phyloP scores from a whole-genome alignment of 2,329 filamentous ascomycete genomes.

The Exophiala spinifera region DNA sequence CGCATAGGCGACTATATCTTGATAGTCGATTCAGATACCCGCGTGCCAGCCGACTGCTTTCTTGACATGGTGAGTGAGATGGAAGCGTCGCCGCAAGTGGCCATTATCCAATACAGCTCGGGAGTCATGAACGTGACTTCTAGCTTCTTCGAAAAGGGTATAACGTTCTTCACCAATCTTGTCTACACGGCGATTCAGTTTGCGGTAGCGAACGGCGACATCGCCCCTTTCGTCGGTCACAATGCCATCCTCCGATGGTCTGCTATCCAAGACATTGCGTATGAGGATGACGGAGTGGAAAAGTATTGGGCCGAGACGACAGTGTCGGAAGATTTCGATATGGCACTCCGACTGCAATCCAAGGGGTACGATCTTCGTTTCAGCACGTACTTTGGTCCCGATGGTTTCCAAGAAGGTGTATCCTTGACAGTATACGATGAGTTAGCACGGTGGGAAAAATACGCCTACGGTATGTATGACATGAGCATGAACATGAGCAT shows the following conservation, averaged over 20 bases:
- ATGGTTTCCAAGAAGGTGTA: conserved; percentile 58
- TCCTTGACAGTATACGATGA: conserved; percentile 81
- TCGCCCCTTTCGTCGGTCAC: conserved; percentile 73
- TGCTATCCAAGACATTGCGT: neutral
- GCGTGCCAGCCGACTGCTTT: conserved; percentile 65
- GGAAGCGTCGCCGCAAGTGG: conserved; percentile 66
- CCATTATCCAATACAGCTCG: conserved; percentile 67
- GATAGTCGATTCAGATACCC: conserved; percentile 67
- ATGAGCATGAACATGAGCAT: too few species aligned
- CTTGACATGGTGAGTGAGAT: conserved; percentile 71
- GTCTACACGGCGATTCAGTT: conserved; percentile 71
- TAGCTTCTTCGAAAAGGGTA: conserved; percentile 70
- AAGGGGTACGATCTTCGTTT: conserved; percentile 65
- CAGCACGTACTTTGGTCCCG: conserved; percentile 62
- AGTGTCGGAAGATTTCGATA: neutral
- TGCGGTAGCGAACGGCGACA: conserved; percentile 66
- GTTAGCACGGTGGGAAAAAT: conserved; percentile 80
- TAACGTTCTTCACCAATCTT: conserved; percentile 74
- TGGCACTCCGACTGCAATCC: conserved; percentile 56
- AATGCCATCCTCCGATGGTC: conserved; percentile 71
- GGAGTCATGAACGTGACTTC: conserved; percentile 72
- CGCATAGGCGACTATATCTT: conserved; percentile 77
- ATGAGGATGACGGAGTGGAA: conserved; percentile 56
- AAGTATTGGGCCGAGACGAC: conserved; percentile 68
- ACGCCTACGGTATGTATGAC: conserved; percentile 56